Evolutionary conservation across 148 eudicot species (phyloP).

Genomic region (Vaccinium corymbosum): DNA sequence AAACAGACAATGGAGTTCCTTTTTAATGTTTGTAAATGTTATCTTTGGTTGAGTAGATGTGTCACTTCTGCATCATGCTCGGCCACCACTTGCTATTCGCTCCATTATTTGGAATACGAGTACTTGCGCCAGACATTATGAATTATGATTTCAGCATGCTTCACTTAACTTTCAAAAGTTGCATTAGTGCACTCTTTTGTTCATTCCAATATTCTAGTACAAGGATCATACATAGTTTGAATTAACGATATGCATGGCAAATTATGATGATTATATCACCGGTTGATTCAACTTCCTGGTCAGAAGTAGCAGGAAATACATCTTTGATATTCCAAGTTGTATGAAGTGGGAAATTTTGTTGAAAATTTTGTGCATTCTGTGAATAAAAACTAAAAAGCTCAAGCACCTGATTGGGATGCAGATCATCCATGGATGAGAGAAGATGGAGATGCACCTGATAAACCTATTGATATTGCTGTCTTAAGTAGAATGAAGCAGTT

Average conservation of each 20-base stretch:
- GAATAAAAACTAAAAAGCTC: slow-evolving; percentile 6
- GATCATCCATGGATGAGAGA: slow-evolving; percentile 98
- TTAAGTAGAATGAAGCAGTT: slow-evolving; percentile 94
- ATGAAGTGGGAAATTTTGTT: neutral
- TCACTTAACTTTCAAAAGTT: neutral
- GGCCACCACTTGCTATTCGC: neutral
- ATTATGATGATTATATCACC: neutral
- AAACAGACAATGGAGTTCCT: neutral
- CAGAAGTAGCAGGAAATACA: slow-evolving; percentile 7
- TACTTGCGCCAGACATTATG: neutral
- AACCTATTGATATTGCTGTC: slow-evolving; percentile 94
- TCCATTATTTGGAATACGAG: neutral
- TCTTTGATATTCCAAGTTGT: neutral
- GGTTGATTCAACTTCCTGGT: neutral
- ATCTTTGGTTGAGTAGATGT: neutral
- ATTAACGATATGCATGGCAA: neutral
- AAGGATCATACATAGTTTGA: neutral
- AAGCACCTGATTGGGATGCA: slow-evolving; percentile 32
- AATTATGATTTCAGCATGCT: neutral
- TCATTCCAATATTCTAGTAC: neutral
- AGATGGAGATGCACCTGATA: slow-evolving; percentile 97
- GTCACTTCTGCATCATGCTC: neutral
- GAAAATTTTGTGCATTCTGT: neutral
- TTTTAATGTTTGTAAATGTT: neutral
- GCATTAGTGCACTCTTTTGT: neutral